Evolutionary conservation across 805 yeast species (phyloP).

Genomic region (Lipomyces yamadae): DNA sequence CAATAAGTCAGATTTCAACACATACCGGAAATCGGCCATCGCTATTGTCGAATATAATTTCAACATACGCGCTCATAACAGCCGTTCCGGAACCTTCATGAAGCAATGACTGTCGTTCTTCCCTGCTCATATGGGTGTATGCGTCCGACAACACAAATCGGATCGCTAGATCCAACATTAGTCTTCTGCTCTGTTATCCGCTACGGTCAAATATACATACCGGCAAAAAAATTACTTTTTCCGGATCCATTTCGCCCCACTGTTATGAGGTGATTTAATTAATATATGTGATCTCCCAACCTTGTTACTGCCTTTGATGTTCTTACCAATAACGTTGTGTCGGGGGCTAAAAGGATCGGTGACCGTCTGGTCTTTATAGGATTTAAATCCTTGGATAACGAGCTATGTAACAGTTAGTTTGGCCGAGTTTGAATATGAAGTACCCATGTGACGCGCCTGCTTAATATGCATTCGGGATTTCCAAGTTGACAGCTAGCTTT

Average conservation of each 20-base stretch:
- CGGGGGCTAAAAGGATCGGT: slow-evolving; percentile 78
- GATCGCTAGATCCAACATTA: slow-evolving; percentile 57
- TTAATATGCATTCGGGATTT: slow-evolving; percentile 30
- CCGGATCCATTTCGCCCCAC: slow-evolving; percentile 96
- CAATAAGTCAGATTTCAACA: not conserved
- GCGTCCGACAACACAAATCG: slow-evolving; percentile 91
- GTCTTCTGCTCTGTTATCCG: not conserved
- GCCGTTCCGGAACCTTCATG: slow-evolving; percentile 83
- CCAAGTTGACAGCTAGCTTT: not conserved
- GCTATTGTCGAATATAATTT: slow-evolving; percentile 79
- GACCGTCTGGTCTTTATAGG: slow-evolving; percentile 81
- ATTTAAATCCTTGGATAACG: slow-evolving; percentile 88
- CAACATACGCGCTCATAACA: slow-evolving; percentile 91
- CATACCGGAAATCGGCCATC: slow-evolving; percentile 70
- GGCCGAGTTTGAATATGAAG: too few species aligned
- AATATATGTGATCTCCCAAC: slow-evolving; percentile 1
- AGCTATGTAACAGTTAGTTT: slow-evolving; percentile 47
- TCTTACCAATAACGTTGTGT: slow-evolving; percentile 71
- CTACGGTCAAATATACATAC: slow-evolving; percentile 11
- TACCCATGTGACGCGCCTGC: slow-evolving; percentile 23
- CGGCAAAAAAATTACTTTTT: slow-evolving; percentile 88
- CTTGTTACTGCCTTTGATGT: slow-evolving; percentile 14
- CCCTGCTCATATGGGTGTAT: slow-evolving; percentile 78
- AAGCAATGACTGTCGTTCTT: slow-evolving; percentile 82
- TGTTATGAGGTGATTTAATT: not conserved